Conservation (phyloP, 2,329 filamentous ascomycete species). For the Penicillium freii region DNA sequence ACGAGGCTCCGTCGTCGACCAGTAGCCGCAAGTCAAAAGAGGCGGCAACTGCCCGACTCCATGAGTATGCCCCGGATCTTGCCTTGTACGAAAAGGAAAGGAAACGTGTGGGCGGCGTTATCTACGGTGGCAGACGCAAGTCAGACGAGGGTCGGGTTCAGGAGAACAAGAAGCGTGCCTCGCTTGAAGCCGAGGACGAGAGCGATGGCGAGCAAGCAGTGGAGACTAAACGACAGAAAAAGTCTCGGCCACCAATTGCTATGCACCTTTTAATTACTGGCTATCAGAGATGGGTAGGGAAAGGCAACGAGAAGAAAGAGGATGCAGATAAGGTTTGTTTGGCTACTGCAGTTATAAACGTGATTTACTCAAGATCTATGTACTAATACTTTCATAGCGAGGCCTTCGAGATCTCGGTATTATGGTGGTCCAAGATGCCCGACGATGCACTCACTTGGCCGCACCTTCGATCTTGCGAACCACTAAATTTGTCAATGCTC, state of each 20-base stretch:
- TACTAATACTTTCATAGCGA: constrained; percentile 52
- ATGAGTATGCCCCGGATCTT: constrained; percentile 78
- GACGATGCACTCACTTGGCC: constrained; percentile 78
- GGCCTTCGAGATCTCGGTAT: constrained; percentile 82
- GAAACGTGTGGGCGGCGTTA: constrained; percentile 70
- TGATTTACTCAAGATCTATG: neutral
- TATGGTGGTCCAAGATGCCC: constrained; percentile 70
- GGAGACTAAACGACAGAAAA: constrained; percentile 62
- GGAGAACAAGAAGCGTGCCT: constrained; percentile 45
- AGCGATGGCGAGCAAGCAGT: constrained; percentile 55
- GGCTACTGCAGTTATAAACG: neutral
- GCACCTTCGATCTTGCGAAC: constrained; percentile 86
- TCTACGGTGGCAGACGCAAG: constrained; percentile 56
- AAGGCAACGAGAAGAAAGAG: constrained; percentile 63
- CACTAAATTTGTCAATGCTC: constrained; percentile 84
- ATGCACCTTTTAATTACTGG: constrained; percentile 81
- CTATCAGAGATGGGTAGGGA: constrained; percentile 76
- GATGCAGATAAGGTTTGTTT: constrained; percentile 72
- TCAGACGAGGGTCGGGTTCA: constrained; percentile 41
- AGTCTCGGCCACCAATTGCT: constrained; percentile 61
- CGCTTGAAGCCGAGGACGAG: constrained; percentile 49
- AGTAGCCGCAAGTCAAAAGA: constrained; percentile 85
- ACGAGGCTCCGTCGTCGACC: constrained; percentile 73
- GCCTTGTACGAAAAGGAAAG: constrained; percentile 89
- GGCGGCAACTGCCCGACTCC: constrained; percentile 73